A percentile compares a stretch with the other conserved stretches of the same genome.
phyloP scores from a whole-genome alignment of 106 monocot genomes.

The Cymbidium sinense region DNA sequence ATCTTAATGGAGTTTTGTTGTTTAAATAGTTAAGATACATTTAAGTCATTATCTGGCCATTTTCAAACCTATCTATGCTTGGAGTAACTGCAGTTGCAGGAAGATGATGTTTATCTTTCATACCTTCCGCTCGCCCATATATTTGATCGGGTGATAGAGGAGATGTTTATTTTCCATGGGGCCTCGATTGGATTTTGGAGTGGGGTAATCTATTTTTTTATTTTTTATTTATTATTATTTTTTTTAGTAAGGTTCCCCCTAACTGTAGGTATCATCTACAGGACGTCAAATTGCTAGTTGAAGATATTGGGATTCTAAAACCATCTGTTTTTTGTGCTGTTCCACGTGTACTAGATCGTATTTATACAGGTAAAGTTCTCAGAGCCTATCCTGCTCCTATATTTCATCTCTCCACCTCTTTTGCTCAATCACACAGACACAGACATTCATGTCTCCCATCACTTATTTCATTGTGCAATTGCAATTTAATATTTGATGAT shows the following conservation, averaged over 20 bases:
- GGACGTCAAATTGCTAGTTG: conserved; percentile 82
- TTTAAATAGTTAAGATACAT: neutral
- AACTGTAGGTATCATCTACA: conserved; percentile 12
- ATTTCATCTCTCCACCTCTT: neutral
- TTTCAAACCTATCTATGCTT: neutral
- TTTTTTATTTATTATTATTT: neutral
- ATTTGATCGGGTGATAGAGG: conserved; percentile 93
- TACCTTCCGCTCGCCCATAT: conserved; percentile 96
- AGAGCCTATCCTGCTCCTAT: neutral
- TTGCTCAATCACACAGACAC: neutral
- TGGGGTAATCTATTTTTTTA: conserved; percentile 47
- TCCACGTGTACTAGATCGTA: conserved; percentile 89
- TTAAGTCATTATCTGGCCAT: neutral
- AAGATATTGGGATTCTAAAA: conserved; percentile 79
- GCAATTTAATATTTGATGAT: neutral
- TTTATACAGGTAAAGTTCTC: conserved; percentile 59
- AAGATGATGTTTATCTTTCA: conserved; percentile 72
- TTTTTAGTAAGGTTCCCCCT: neutral
- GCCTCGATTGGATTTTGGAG: conserved; percentile 96
- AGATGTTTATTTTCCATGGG: conserved; percentile 74
- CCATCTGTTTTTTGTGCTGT: conserved; percentile 90
- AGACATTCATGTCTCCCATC: neutral
- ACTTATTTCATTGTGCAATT: neutral
- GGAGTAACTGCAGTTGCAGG: conserved; percentile 37
- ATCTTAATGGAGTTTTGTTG: neutral